Evolutionary conservation across 129 eudicot genomes (phyloP), one percentile per base, ranked within the genome.

Genomic region (Centrapalus pauciflorus): DNA sequence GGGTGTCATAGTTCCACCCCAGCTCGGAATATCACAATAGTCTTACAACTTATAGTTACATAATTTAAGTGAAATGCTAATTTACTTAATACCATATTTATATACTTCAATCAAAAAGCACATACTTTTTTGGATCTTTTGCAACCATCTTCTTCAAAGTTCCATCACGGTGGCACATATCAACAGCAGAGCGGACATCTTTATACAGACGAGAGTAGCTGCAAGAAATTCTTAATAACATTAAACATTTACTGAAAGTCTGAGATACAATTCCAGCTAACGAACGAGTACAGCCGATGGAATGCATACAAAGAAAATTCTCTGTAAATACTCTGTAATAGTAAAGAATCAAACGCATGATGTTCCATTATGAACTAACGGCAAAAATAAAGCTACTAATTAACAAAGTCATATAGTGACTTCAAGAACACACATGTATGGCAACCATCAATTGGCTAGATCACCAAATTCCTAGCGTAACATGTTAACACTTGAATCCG

Each of bases 161-260:
- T 75, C 99, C 99, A 70, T 93, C 96, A 57, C 95, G 99, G 75
- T 93, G 99, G 71, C 99, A 93, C 85, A 88, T 71, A 64, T 89
- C 95, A 55, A 93, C 88, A 66, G 99, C 99, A 81, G 99, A 84
- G 61, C 95, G 83, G 68, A 88, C 96, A 74, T 93, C 99, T 40
- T 81, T 83, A 71, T 85, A 93, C 83, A 93, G 76, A 49, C 82
- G 80, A 67, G 82, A 66, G 64, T 93, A 93, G 69, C 99, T 89
- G 92, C 80, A 67, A 55, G 12, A 57, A 75, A 25, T 49, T 24
- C 48, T 54, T 66, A 20, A 8, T 13, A 74, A 49, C 55, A 58
- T 60, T 38, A 60, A n/a, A 26, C n/a, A 71, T 17, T 48, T 55
- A 26, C 27, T 43, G n/a, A n/a, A n/a, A n/a, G n/a, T n/a, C n/a